These are phyloP conservation scores for Luffa acutangula DNA, from an alignment of 306 rosid genomes.

Conservation along the genomic window DNA sequence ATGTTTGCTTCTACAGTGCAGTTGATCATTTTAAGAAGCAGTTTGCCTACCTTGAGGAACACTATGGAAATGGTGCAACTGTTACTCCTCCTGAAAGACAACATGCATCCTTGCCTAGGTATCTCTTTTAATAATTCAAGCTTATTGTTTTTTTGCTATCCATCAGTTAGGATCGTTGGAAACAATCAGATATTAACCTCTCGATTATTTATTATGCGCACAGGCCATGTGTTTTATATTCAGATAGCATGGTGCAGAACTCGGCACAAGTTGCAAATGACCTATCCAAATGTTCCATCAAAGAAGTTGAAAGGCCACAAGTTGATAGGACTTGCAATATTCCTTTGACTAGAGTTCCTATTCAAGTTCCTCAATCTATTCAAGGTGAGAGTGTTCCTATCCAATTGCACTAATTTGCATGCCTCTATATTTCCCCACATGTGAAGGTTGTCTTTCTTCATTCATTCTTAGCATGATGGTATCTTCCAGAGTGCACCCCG, in stretches of 20 bases:
- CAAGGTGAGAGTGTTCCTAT: constrained; percentile 42
- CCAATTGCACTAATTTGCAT: background rate
- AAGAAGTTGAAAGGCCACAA: constrained; percentile 66
- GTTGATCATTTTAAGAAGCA: constrained; percentile 98
- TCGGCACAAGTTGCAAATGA: constrained; percentile 57
- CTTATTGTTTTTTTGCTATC: background rate
- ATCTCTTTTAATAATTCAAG: constrained; percentile 1
- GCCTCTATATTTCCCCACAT: background rate
- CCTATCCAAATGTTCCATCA: constrained; percentile 77
- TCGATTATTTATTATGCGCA: constrained; percentile 17
- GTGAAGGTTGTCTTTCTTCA: background rate
- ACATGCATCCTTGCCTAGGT: constrained; percentile 97
- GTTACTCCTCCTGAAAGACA: constrained; percentile 88
- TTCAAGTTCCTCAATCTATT: constrained; percentile 68
- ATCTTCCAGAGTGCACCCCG: background rate
- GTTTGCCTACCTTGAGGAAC: constrained; percentile 95
- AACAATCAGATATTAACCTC: background rate
- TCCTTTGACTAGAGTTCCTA: constrained; percentile 55
- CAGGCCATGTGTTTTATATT: constrained; percentile 75
- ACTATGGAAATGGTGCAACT: constrained; percentile 73
- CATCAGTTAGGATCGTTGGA: constrained; percentile 5
- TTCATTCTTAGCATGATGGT: background rate
- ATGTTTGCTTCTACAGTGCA: constrained; percentile 42
- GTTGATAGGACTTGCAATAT: constrained; percentile 48
- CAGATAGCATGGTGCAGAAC: constrained; percentile 46